A percentile compares a stretch with the other conserved stretches of the same genome.
Conservation (phyloP, 495 filamentous ascomycete genomes). For the Wilcoxina mikolae region DNA sequence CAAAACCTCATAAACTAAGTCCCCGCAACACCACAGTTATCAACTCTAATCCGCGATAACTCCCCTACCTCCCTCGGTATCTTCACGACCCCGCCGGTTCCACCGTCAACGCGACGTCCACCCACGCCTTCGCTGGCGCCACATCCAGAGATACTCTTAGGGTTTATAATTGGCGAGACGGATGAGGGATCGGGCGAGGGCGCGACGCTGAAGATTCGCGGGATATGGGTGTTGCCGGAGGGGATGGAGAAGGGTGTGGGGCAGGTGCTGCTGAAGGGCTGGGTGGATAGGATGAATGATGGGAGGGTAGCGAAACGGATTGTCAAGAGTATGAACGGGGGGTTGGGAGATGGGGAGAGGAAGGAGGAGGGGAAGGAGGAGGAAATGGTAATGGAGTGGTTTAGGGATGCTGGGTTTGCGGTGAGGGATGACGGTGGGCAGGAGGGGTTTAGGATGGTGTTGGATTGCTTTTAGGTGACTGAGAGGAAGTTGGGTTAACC, state of each 20-base stretch:
- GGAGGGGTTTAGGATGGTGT: not conserved
- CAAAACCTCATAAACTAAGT: not conserved
- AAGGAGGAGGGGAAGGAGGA: not conserved
- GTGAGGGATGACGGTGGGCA: not conserved
- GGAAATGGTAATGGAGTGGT: not conserved
- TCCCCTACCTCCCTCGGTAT: not conserved
- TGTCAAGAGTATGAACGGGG: not conserved
- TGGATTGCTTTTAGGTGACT: too few relatives aligned
- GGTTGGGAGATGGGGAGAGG: not conserved
- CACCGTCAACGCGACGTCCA: not conserved
- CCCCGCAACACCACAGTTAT: not conserved
- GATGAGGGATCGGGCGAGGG: not conserved
- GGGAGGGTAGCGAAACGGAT: not conserved
- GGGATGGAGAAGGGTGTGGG: not conserved
- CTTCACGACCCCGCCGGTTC: not conserved
- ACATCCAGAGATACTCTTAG: not conserved
- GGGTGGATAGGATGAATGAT: not conserved
- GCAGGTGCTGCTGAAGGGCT: not conserved
- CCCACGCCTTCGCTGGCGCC: not conserved
- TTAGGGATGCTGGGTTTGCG: too few relatives aligned
- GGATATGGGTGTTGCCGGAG: constrained; percentile 1
- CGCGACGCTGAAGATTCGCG: not conserved
- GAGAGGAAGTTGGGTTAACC: too few relatives aligned
- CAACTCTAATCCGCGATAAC: not conserved
- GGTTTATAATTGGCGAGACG: not conserved